A percentile compares a stretch with the other conserved stretches of the same genome.
Conservation (phyloP, 1,284 basidiomycete genomes). For the Lentinula novae-zelandiae region DNA sequence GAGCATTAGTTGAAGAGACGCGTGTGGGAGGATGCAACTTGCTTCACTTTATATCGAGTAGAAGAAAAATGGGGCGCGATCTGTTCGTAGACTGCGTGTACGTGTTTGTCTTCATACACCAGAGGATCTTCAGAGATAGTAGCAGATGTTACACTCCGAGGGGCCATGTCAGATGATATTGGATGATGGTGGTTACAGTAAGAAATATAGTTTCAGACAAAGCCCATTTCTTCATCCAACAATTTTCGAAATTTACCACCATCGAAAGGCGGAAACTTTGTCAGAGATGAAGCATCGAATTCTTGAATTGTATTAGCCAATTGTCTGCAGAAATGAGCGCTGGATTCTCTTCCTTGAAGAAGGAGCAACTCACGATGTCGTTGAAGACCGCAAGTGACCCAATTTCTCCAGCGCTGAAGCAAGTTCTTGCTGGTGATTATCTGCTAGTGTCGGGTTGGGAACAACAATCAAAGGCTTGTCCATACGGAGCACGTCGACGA, state of each 20-base stretch:
- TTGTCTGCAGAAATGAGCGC: slow-evolving; percentile 36
- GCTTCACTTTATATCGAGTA: slow-evolving; percentile 84
- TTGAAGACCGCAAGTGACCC: slow-evolving; percentile 64
- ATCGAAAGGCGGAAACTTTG: slow-evolving; percentile 66
- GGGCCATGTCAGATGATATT: slow-evolving; percentile 23
- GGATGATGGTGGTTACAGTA: not conserved
- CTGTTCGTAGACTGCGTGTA: slow-evolving; percentile 85
- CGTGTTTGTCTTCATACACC: slow-evolving; percentile 69
- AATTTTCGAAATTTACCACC: slow-evolving; percentile 59
- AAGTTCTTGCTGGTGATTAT: slow-evolving; percentile 93
- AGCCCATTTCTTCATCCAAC: slow-evolving; percentile 76
- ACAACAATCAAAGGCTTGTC: slow-evolving; percentile 81
- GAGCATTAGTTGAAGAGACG: slow-evolving; percentile 7
- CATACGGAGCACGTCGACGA: slow-evolving; percentile 81
- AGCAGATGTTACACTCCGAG: slow-evolving; percentile 35
- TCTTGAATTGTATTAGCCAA: slow-evolving; percentile 47
- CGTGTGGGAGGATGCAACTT: not conserved
- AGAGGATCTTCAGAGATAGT: slow-evolving; percentile 44
- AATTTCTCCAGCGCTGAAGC: slow-evolving; percentile 65
- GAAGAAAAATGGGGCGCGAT: slow-evolving; percentile 93
- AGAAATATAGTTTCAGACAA: slow-evolving; percentile 18
- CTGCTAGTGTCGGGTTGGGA: slow-evolving; percentile 85
- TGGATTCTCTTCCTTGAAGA: not conserved
- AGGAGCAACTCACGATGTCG: slow-evolving; percentile 45
- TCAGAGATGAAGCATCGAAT: slow-evolving; percentile 42